Evolutionary conservation across 176 grass and related monocot genomes (phyloP).

Genomic region (Triticum monococcum): DNA sequence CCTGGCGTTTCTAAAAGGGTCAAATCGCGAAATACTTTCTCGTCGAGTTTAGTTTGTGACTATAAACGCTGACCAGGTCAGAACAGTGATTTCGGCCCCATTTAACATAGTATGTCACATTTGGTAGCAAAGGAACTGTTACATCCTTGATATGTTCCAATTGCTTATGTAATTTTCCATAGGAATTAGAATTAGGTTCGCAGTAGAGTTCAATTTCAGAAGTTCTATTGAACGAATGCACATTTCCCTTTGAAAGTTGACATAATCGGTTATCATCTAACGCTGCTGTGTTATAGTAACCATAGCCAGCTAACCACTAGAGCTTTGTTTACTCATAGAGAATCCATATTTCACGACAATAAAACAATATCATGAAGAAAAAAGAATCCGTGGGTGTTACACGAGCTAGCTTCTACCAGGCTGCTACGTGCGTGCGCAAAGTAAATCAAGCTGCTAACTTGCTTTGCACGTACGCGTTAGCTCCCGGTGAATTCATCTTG

Average conservation of each 20-base stretch:
- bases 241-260: background rate
- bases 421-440: too few species aligned
- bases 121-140: constrained; percentile 5
- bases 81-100: too few species aligned
- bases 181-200: background rate
- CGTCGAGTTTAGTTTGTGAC: too few species aligned
- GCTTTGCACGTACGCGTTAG: too few species aligned
- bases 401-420: too few species aligned
- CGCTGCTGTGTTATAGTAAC: background rate
- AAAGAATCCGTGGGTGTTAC: background rate
- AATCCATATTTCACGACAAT: background rate
- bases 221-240: background rate
- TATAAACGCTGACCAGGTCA: too few species aligned
- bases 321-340: background rate
- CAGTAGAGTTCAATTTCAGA: background rate
- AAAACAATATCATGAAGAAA: background rate
- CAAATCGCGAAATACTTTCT: too few species aligned
- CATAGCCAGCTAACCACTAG: background rate
- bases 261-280: background rate
- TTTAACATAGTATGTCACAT: background rate
- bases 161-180: background rate
- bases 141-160: background rate
- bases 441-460: too few species aligned
- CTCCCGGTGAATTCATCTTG: too few species aligned
- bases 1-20: too few species aligned